Evolutionary conservation across 805 yeast genomes (phyloP), one percentile per base, ranked within the genome.

Genomic region (Yamadazyma endophytica): DNA sequence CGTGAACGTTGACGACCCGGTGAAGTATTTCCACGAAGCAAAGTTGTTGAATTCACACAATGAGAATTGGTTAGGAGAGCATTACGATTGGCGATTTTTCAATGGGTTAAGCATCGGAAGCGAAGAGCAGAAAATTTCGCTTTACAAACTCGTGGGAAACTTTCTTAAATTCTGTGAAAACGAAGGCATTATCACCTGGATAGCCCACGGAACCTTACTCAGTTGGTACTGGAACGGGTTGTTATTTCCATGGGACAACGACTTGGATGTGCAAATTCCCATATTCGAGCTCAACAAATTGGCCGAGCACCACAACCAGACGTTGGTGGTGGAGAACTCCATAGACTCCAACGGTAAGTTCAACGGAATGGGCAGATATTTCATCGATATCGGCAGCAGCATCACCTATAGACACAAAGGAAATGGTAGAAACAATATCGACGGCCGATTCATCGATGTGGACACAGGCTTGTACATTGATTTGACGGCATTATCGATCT

Each of bases 381-480:
- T 73, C 32, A 37, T 65, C 21, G 72, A 65, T 33, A 59, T 56
- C 29, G 70, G 77, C 2, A 54, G 70, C 9, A 69, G 68, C 11
- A 57, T 78, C 7, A 75, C 85, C 2, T 69, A 70, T 31, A 62
- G 89, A 49, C 53, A 50, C 0, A 66, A 68, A 32, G 83, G 77
- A 1, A 78, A 74, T 42, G 83, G 82, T 1, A 46, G 54, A 15
- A 79, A 80, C 48, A 76, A 77, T 43, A 80, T 82, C 26, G 86
- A 80, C 56, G 89, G 84, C 0, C 58, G 92, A 31, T 79, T 82
- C 46, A 75, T 82, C 34, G 89, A 82, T 50, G 60, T 77, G 9
- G 82, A 78, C 42, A 69, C 79, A 5, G 92, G 90, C 0, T 52
- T 79, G 32, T 82, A 76, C 46, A 77, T 82, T 33, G 92, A 82